These are phyloP conservation scores for Cyberlindnera misumaiensis DNA, from an alignment of 805 yeast species.

Conservation along the genomic window DNA sequence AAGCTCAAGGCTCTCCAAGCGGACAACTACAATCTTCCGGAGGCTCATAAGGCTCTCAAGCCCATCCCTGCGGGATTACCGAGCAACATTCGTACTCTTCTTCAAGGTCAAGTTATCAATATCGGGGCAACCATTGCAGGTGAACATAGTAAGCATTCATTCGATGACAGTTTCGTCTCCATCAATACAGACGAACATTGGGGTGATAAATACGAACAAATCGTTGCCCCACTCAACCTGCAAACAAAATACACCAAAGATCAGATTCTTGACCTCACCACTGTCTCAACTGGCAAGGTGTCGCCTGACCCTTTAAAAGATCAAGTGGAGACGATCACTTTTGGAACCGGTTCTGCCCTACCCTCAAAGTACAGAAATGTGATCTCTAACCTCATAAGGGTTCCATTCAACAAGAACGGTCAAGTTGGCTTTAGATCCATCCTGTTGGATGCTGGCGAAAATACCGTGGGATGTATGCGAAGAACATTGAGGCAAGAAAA, in stretches of 20 bases:
- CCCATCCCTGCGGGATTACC: slow-evolving; percentile 24
- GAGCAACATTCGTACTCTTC: slow-evolving; percentile 8
- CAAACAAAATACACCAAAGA: slow-evolving; percentile 5
- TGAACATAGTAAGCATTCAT: slow-evolving; percentile 8
- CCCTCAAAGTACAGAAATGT: slow-evolving; percentile 87
- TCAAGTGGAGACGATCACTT: slow-evolving; percentile 61
- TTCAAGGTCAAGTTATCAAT: slow-evolving; percentile 17
- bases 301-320: slow-evolving; percentile 29
- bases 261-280: slow-evolving; percentile 1
- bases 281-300: slow-evolving; percentile 15
- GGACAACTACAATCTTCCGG: slow-evolving; percentile 33
- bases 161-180: slow-evolving; percentile 8
- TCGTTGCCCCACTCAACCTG: slow-evolving; percentile 23
- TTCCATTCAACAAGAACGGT: slow-evolving; percentile 40
- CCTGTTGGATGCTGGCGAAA: slow-evolving; percentile 93
- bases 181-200: slow-evolving; percentile 17
- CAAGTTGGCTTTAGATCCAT: slow-evolving; percentile 35
- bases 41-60: slow-evolving; percentile 23
- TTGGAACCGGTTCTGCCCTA: slow-evolving; percentile 91
- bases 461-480: slow-evolving; percentile 65
- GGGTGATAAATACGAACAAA: slow-evolving; percentile 21
- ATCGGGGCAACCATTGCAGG: slow-evolving; percentile 15
- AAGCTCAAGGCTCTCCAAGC: slow-evolving; percentile 51
- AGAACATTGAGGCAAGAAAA: slow-evolving; percentile 52
- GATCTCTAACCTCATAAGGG: slow-evolving; percentile 65